Percentiles rank a stretch among this genome's conserved stretches.
Conservation (phyloP, 2,329 filamentous ascomycete species). For the Penicillium sp. region DNA sequence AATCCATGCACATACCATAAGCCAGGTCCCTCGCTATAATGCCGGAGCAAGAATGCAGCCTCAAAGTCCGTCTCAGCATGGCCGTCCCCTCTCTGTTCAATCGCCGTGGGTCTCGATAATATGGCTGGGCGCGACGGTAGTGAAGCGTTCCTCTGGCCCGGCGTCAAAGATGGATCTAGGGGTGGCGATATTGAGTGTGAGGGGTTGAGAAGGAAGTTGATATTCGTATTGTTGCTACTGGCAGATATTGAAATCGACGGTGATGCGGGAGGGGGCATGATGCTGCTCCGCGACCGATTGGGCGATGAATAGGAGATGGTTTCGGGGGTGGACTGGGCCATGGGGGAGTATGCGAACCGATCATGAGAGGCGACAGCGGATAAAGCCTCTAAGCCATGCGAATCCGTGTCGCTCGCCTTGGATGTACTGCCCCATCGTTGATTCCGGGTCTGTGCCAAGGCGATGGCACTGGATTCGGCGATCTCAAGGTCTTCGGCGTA, state of each 20-base stretch:
- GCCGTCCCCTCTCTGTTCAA: constrained; percentile 22
- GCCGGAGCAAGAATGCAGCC: constrained; percentile 53
- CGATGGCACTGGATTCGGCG: constrained; percentile 26
- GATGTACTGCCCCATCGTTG: constrained; percentile 31
- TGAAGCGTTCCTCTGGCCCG: constrained; percentile 26
- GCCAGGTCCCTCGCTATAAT: constrained; percentile 55
- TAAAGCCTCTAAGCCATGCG: constrained; percentile 50
- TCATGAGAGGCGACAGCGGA: constrained; percentile 47
- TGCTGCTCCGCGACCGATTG: constrained; percentile 28
- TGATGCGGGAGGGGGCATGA: constrained; percentile 34
- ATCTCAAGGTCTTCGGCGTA: constrained; percentile 49
- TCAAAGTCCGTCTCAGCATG: constrained; percentile 47
- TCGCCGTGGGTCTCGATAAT: constrained; percentile 12
- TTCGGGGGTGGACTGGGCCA: constrained; percentile 24
- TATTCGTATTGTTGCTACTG: constrained; percentile 35
- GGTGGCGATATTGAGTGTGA: constrained; percentile 39
- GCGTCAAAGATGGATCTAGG: constrained; percentile 38
- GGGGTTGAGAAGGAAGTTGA: constrained; percentile 54
- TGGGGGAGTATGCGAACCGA: constrained; percentile 26
- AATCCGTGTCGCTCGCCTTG: constrained; percentile 30
- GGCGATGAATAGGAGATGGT: constrained; percentile 27
- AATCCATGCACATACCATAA: constrained; percentile 44
- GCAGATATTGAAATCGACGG: constrained; percentile 42
- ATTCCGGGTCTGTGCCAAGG: constrained; percentile 24
- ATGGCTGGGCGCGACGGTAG: constrained; percentile 22